These are phyloP conservation scores for Cymbopogon flexuosus DNA, from an alignment of 202 grass and related monocot genomes.

Conservation along the genomic window DNA sequence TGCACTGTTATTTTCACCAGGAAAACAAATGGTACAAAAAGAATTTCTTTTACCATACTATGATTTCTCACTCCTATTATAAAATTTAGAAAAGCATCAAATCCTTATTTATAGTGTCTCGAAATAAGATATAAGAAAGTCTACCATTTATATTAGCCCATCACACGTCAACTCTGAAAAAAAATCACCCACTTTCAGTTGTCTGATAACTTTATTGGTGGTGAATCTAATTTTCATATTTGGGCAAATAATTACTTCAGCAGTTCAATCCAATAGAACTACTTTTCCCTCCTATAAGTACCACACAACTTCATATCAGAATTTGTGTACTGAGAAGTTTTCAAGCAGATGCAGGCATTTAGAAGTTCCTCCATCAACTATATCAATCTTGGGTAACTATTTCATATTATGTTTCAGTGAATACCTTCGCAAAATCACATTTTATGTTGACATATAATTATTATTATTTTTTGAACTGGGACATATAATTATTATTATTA, in stretches of 20 bases:
- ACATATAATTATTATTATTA: background rate
- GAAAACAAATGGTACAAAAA: background rate
- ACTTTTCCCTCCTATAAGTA: conserved; percentile 40
- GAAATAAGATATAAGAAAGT: background rate
- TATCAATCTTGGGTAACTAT: background rate
- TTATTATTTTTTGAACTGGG: background rate
- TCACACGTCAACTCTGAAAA: background rate
- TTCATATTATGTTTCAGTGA: background rate
- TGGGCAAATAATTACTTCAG: background rate
- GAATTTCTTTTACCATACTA: background rate
- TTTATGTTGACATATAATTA: background rate
- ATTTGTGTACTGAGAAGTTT: background rate
- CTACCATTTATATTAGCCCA: background rate
- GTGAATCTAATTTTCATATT: conserved; percentile 11
- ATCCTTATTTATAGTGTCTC: background rate
- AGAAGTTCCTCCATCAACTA: background rate
- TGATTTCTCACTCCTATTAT: too few species aligned
- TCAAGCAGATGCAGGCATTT: background rate
- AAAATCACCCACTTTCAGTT: conserved; percentile 19
- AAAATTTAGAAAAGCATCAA: background rate
- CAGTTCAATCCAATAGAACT: background rate
- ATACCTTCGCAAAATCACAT: background rate
- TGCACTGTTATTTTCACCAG: too few species aligned
- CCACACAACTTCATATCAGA: background rate
- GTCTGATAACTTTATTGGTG: conserved; percentile 34